Evolutionary conservation across 768 basidiomycete genomes (phyloP), one percentile per base, ranked within the genome.

Genomic region (Plicaturopsis crispa): DNA sequence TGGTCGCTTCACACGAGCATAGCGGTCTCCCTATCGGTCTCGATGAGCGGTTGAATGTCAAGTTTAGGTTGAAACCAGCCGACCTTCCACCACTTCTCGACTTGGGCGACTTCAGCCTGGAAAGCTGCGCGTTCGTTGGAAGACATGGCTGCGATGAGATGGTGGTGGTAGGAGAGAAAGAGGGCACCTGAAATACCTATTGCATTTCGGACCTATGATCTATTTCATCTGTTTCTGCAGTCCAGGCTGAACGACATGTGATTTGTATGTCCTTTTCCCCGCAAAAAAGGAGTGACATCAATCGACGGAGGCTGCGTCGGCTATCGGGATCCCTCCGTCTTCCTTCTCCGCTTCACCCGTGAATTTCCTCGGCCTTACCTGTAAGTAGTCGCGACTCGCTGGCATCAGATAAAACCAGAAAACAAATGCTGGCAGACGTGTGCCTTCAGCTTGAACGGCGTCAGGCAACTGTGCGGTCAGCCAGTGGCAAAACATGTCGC

Each of bases 41-140:
- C 14, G 36, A 42, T 23, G 18, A 33, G 33, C 47, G 33, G 41
- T 34, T 43, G 24, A 42, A 23, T 26, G 40, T 31, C 6, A 40
- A 20, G 35, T 31, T 18, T 36, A 11, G 16, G 32, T 19, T 17
- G 16, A 48, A 31, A 52, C 21, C 51, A 52, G 48, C 52, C 67
- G 36, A 90, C 93, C 79, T 88, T 87, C 79, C 85, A 96, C 88
- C 92, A 97, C 41, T 75, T 65, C 63, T 96, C 84, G 48, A 96
- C 82, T 48, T 84, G 63, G 20, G 78, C 78, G 40, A 96, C 87
- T 60, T 99, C 88, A 24, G 76, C 69, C 30, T 76, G 71, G 62
- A 94, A 94, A 39, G 64, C 67, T 34, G 72, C 67, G 61, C 73
- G 72, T 63, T 88, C 84, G 57, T 60, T 59, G 50, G 33, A 49